Evolutionary conservation across 2,329 filamentous ascomycete species (phyloP), one percentile per base, ranked within the genome.

Genomic region (Penicillium rolfsii): DNA sequence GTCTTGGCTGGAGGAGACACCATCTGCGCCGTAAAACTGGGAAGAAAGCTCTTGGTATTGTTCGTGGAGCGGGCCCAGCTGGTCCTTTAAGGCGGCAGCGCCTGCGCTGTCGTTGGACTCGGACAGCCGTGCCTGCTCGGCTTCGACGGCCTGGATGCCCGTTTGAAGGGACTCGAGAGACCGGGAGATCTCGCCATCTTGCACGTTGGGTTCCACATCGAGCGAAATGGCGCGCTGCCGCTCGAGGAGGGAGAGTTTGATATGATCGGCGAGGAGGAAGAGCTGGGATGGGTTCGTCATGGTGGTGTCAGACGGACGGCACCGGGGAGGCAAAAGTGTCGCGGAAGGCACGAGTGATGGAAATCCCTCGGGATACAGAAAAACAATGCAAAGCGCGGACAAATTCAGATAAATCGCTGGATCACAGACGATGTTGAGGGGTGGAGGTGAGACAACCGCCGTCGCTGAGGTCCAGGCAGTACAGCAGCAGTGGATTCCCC

Each of bases 211-310:
- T 61, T 92, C 87, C 58, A 97, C 85, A 68, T 92, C 88, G 48
- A 97, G 84, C 14, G 88, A 90, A 70, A 91, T 87, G 52, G 93
- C 92, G 60, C 94, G 89, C 79, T 96, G 89, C 60, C 94, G 88
- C 81, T 98, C 95, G 28, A 98, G 87, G 16, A 99, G 85, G 14
- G 93, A 97, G 63, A 98, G 87, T 80, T 98, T 97, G 83, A 98
- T 91, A 79, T 98, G 94, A 80, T 99, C 95, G 72, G 93, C 92
- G 60, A 98, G 87, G 57, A 98, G 89, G 76, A 93, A 92, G 68
- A 98, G 89, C 77, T 97, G 93, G 14, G 84, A 83, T 53, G 86
- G 82, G 68, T 83, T 86, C 61, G 82, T 74, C 79, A 81, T 82
- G 30, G 71, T 74, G 70, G 76, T 76, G 60, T 62, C 60, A 56